phyloP scores from a whole-genome alignment of 2,329 filamentous ascomycete genomes.

The Diaporthe ampelina region DNA sequence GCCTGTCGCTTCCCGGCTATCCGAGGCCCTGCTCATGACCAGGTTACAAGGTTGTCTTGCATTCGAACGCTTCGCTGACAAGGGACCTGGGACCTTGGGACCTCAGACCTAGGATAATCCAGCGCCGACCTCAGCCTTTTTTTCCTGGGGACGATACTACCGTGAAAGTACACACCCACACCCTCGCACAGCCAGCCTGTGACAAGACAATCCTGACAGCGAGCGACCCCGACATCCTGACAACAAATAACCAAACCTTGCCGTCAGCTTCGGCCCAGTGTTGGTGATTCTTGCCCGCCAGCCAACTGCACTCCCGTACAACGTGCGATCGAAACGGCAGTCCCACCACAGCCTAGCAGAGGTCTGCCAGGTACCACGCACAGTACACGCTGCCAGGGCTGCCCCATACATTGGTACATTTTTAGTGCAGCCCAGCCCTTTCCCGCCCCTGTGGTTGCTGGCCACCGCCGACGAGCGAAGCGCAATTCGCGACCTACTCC shows the following conservation, averaged over 20 bases:
- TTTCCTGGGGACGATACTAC: not conserved
- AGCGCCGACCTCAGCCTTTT: no score
- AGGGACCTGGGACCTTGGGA: conserved; percentile 17
- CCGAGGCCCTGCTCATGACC: conserved; percentile 20
- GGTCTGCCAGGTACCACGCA: not conserved
- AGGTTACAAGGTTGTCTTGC: conserved; percentile 22
- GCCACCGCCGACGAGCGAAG: conserved; percentile 29
- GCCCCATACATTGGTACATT: not conserved
- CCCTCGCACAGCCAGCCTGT: not conserved
- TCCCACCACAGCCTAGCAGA: not conserved
- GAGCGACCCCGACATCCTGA: not conserved
- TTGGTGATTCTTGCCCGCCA: conserved; percentile 21
- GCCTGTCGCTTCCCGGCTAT: conserved; percentile 17
- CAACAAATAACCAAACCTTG: not conserved
- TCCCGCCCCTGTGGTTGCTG: conserved; percentile 22
- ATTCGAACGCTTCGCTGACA: conserved; percentile 6
- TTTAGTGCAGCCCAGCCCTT: conserved; percentile 29
- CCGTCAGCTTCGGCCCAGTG: conserved; percentile 19
- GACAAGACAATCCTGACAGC: not conserved
- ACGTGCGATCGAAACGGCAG: conserved; percentile 21
- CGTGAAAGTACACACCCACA: not conserved
- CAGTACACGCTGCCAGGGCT: not conserved
- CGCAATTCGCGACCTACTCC: conserved; percentile 23
- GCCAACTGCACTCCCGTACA: conserved; percentile 12
- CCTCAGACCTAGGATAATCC: no score